phyloP scores from a whole-genome alignment of 2,329 filamentous ascomycete species.

The Cercospora canescens region DNA sequence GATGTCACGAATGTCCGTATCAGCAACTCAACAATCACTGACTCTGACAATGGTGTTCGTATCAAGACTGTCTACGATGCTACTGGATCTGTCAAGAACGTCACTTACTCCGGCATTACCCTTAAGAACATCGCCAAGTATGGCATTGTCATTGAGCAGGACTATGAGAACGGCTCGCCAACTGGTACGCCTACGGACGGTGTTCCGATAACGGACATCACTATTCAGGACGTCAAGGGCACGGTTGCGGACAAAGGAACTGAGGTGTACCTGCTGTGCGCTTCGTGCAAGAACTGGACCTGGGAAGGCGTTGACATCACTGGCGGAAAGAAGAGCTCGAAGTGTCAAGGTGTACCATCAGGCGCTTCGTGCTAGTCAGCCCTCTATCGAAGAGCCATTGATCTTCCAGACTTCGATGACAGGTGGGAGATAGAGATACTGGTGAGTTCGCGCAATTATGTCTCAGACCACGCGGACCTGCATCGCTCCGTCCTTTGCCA shows the following conservation, averaged over 20 bases:
- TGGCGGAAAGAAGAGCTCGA: constrained; percentile 50
- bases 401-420: neutral
- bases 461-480: neutral
- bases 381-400: too few species aligned
- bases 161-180: constrained; percentile 53
- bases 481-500: too few species aligned
- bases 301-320: constrained; percentile 53
- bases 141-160: constrained; percentile 60
- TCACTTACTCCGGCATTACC: constrained; percentile 57
- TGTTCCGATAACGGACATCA: constrained; percentile 56
- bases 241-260: constrained; percentile 40
- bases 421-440: neutral
- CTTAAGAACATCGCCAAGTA: constrained; percentile 54
- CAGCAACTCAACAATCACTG: constrained; percentile 47
- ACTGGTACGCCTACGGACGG: constrained; percentile 50
- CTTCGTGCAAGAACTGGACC: constrained; percentile 54
- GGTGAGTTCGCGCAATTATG: neutral
- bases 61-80: constrained; percentile 56
- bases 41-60: constrained; percentile 58
- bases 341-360: constrained; percentile 41
- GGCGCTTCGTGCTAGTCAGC: constrained; percentile 30
- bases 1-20: constrained; percentile 55
- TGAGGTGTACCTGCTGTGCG: constrained; percentile 57
- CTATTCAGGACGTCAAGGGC: constrained; percentile 47
- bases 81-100: constrained; percentile 53